A percentile compares a stretch with the other conserved stretches of the same genome.
phyloP scores from a whole-genome alignment of 176 grass and related monocot genomes.

The Eragrostis curvula region DNA sequence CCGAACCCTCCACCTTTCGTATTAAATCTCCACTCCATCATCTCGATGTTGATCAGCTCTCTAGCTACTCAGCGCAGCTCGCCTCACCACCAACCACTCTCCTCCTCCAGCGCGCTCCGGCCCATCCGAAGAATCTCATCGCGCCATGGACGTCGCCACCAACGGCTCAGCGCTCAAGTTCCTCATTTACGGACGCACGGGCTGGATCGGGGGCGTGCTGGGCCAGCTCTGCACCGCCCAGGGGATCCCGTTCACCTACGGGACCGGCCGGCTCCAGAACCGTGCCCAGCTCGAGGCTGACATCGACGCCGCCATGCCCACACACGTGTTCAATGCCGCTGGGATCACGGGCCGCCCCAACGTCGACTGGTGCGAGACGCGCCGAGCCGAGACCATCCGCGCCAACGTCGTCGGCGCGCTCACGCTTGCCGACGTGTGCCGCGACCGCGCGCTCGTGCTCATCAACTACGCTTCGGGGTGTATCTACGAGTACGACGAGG shows the following conservation, averaged over 20 bases:
- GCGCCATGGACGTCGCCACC: constrained; percentile 51
- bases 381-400: constrained; percentile 72
- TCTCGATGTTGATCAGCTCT: no score
- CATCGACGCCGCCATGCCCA: constrained; percentile 56
- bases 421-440: constrained; percentile 84
- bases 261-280: constrained; percentile 68
- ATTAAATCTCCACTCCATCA: no score
- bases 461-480: constrained; percentile 85
- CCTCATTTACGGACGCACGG: constrained; percentile 86
- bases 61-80: not conserved
- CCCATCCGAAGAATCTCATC: constrained; percentile 40
- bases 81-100: constrained; percentile 28
- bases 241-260: constrained; percentile 70
- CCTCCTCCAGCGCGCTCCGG: not conserved
- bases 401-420: constrained; percentile 85
- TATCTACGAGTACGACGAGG: constrained; percentile 87
- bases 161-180: constrained; percentile 74
- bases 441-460: constrained; percentile 60
- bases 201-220: constrained; percentile 83
- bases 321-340: constrained; percentile 85
- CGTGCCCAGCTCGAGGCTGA: constrained; percentile 65
- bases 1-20: no score
- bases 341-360: constrained; percentile 88
- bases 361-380: constrained; percentile 90
- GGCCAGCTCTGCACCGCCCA: constrained; percentile 62